phyloP scores from a whole-genome alignment of 345 rosid species.

The Eucalyptus fibrosa region DNA sequence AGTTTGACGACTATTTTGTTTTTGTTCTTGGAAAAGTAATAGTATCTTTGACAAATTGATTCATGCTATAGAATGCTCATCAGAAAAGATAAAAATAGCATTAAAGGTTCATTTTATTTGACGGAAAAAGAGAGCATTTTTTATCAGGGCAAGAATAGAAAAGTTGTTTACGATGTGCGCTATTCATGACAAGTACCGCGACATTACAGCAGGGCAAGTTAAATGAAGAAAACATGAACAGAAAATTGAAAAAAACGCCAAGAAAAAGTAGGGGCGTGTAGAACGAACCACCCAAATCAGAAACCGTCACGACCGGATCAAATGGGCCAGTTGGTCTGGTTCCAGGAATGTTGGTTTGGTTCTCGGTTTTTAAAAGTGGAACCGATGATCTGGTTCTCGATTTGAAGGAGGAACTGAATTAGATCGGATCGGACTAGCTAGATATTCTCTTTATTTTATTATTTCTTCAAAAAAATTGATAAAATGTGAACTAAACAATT shows the following conservation, averaged over 20 bases:
- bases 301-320: accelerated
- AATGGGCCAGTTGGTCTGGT: no score
- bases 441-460: no score
- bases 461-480: no score
- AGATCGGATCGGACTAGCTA: no score
- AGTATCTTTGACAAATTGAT: background rate
- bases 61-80: background rate
- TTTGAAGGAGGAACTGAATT: no score
- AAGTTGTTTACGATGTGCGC: background rate
- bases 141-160: background rate
- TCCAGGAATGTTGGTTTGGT: no score
- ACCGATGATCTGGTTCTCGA: accelerated
- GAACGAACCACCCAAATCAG: no score
- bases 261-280: background rate
- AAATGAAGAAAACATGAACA: background rate
- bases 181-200: background rate
- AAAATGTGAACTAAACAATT: no score
- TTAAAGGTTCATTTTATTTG: background rate
- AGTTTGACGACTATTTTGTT: background rate
- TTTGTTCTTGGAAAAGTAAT: background rate
- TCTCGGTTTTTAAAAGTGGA: background rate
- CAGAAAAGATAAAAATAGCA: background rate
- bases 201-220: background rate
- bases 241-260: background rate
- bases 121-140: background rate